Conservation (phyloP, 2,329 filamentous ascomycete species). For the Karstenula rhodostoma region DNA sequence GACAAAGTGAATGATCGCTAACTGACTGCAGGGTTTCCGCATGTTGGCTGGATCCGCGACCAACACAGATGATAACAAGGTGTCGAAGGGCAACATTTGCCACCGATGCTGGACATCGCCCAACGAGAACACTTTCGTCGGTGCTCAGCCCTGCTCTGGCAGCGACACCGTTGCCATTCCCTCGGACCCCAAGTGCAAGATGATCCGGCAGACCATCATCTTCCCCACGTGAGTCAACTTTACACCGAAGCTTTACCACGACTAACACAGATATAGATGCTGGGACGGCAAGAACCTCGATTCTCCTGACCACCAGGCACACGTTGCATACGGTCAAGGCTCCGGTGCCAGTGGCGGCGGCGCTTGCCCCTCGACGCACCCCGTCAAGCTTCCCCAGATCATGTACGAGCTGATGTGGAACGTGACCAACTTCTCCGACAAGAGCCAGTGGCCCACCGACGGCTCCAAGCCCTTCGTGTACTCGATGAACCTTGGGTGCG, state of each 20-base stretch:
- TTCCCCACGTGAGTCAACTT: slow-evolving; percentile 46
- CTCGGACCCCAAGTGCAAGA: slow-evolving; percentile 56
- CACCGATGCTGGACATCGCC: slow-evolving; percentile 52
- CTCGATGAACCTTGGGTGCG: slow-evolving; percentile 45
- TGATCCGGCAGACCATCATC: slow-evolving; percentile 63
- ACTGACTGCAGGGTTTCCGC: slow-evolving; percentile 37
- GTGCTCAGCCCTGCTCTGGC: slow-evolving; percentile 60
- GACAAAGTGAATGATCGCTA: slow-evolving; percentile 1
- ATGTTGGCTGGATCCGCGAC: slow-evolving; percentile 43
- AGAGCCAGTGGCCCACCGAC: slow-evolving; percentile 43
- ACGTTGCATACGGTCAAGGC: slow-evolving; percentile 57
- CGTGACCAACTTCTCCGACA: slow-evolving; percentile 40
- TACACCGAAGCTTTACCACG: neutral
- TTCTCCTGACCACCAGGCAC: slow-evolving; percentile 47
- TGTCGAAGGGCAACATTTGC: slow-evolving; percentile 40
- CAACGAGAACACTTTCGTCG: slow-evolving; percentile 58
- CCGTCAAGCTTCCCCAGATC: slow-evolving; percentile 44
- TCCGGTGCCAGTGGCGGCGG: slow-evolving; percentile 58
- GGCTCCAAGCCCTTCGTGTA: slow-evolving; percentile 44
- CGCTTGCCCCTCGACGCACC: slow-evolving; percentile 53
- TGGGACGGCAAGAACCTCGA: slow-evolving; percentile 45
- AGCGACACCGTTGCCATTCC: slow-evolving; percentile 62
- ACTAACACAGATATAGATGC: slow-evolving; percentile 25
- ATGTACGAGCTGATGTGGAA: slow-evolving; percentile 51
- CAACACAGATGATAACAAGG: slow-evolving; percentile 43